These are phyloP conservation scores for Xylariaceae sp. DNA, from an alignment of 2,329 filamentous ascomycete genomes.

Conservation along the genomic window DNA sequence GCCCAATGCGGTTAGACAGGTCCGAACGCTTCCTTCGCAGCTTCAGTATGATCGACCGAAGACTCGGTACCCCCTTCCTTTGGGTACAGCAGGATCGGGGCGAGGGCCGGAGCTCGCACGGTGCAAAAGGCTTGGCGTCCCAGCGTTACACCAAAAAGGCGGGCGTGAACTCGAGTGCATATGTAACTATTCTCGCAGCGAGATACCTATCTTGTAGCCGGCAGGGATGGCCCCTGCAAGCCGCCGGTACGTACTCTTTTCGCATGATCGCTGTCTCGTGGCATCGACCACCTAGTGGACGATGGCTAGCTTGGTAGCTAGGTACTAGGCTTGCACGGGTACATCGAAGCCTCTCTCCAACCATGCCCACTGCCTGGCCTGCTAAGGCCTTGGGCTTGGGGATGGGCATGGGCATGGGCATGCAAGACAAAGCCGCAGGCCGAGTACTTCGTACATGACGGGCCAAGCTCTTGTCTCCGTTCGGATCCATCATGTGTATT, in stretches of 20 bases:
- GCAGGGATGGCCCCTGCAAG: conserved; percentile 13
- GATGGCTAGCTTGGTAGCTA: not conserved
- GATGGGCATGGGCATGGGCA: not conserved
- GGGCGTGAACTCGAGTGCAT: conserved; percentile 22
- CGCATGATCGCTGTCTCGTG: conserved; percentile 12
- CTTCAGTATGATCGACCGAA: conserved; percentile 7
- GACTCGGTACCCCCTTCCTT: conserved; percentile 10
- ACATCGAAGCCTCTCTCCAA: conserved; percentile 12
- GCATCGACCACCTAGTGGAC: conserved; percentile 8
- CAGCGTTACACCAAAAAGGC: conserved; percentile 25
- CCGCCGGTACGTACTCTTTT: conserved; percentile 17
- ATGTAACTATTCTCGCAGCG: conserved; percentile 23
- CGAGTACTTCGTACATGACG: not conserved
- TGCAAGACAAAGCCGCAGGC: not conserved
- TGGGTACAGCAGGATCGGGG: conserved; percentile 1
- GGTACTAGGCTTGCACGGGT: not conserved
- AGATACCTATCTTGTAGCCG: conserved; percentile 23
- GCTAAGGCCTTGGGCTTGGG: too few relatives aligned
- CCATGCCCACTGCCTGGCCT: not conserved
- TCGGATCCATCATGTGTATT: not conserved
- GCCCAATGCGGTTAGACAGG: conserved; percentile 10
- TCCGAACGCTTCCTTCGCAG: not conserved
- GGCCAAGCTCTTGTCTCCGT: not conserved
- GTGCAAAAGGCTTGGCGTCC: conserved; percentile 18
- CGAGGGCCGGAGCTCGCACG: conserved; percentile 19